These are phyloP conservation scores for Thelonectria discophora DNA, from an alignment of 2,329 filamentous ascomycete genomes.

Conservation along the genomic window DNA sequence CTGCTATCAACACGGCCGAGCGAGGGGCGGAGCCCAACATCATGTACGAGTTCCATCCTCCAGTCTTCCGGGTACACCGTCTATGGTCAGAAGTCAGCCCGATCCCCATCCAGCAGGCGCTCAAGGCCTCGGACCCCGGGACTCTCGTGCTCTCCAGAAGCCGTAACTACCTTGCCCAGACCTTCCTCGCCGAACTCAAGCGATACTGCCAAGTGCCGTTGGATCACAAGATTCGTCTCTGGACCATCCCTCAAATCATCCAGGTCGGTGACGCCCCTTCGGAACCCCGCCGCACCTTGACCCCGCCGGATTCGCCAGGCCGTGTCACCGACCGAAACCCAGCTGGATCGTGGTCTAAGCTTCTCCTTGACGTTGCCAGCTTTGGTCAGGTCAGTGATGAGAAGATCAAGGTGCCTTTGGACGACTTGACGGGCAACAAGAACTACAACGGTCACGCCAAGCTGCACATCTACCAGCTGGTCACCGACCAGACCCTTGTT, in stretches of 20 bases:
- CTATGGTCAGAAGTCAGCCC: constrained; percentile 71
- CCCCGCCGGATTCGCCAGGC: constrained; percentile 53
- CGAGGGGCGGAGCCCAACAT: constrained; percentile 69
- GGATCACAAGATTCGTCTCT: constrained; percentile 79
- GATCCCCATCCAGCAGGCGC: constrained; percentile 63
- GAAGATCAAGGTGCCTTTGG: constrained; percentile 36
- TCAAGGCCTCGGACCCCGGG: constrained; percentile 68
- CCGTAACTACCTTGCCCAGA: constrained; percentile 72
- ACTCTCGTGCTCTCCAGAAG: constrained; percentile 76
- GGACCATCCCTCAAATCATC: constrained; percentile 65
- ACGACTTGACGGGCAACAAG: constrained; percentile 74
- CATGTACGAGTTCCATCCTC: constrained; percentile 84
- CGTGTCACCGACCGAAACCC: constrained; percentile 29
- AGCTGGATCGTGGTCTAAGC: constrained; percentile 51
- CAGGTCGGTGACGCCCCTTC: constrained; percentile 43
- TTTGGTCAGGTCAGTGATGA: constrained; percentile 57
- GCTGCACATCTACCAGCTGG: constrained; percentile 72
- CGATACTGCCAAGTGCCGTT: constrained; percentile 71
- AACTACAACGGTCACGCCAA: constrained; percentile 81
- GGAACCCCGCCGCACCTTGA: constrained; percentile 50
- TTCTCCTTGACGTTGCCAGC: constrained; percentile 59
- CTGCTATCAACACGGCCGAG: constrained; percentile 79
- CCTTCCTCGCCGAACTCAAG: constrained; percentile 82
- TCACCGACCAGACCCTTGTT: constrained; percentile 79
- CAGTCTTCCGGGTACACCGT: constrained; percentile 85